A percentile compares a stretch with the other conserved stretches of the same genome.
phyloP scores from a whole-genome alignment of 148 eudicot species.

The Talinum fruticosum region DNA sequence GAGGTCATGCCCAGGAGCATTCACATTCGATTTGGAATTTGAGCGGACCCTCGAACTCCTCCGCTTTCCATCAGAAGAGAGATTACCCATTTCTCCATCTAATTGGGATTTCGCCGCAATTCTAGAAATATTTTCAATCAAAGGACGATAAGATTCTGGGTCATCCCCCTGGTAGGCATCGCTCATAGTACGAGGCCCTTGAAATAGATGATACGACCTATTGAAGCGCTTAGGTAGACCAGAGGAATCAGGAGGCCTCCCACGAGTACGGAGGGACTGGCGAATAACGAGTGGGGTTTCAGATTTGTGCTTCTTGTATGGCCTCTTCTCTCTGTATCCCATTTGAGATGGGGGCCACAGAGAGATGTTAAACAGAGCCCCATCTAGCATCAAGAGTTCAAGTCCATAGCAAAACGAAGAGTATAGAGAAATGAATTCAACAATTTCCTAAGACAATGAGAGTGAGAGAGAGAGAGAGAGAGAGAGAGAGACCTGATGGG shows the following conservation, averaged over 20 bases:
- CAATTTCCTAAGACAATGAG: neutral
- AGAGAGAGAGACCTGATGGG: conserved; percentile 47
- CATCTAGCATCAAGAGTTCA: neutral
- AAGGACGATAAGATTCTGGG: conserved; percentile 30
- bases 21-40: neutral
- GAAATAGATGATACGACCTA: conserved; percentile 32
- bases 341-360: neutral
- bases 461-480: neutral
- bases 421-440: neutral
- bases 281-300: conserved; percentile 57
- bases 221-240: conserved; percentile 45
- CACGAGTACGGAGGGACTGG: conserved; percentile 56
- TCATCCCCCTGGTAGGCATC: conserved; percentile 44
- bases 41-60: conserved; percentile 14
- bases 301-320: conserved; percentile 56
- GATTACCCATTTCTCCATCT: neutral
- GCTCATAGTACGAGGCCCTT: conserved; percentile 45
- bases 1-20: neutral
- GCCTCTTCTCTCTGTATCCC: conserved; percentile 36
- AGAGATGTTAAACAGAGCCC: neutral
- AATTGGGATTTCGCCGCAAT: conserved; percentile 17
- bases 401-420: no score
- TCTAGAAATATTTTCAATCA: conserved; percentile 35
- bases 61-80: neutral
- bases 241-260: conserved; percentile 54